Evolutionary conservation across 192 early-diverging fungal species (phyloP), one percentile per base, ranked within the genome.

Genomic region (Coemansia sp.): DNA sequence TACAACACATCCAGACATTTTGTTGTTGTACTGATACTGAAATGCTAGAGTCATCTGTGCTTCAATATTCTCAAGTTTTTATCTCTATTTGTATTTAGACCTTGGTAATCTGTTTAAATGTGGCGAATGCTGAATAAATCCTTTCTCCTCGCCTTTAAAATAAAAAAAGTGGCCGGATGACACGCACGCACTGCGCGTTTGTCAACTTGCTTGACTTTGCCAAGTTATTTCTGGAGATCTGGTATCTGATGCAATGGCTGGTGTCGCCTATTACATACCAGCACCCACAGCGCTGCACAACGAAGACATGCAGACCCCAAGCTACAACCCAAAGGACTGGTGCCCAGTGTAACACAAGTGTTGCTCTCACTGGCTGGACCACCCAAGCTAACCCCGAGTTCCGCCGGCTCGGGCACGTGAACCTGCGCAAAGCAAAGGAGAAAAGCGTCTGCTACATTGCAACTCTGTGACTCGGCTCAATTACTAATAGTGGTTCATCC

Each of bases 141-240:
- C n/a, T n/a, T n/a, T n/a, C n/a, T n/a, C n/a, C n/a, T n/a, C n/a
- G n/a, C n/a, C n/a, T n/a, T n/a, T n/a, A n/a, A n/a, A n/a, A n/a
- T n/a, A n/a, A n/a, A n/a, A n/a, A n/a, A 60, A 52, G 44, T 64
- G 71, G 32, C 53, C 64, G 12, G 64, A 61, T 0, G 71, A 62
- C 60, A 58, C 66, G n/a, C 44, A 33, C 25, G 65, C 69, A 64
- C 54, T 70, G 76, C 45, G 76, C 76, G 22, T 73, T 79, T 54
- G 42, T 69, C 4, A 70, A 79, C 57, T 72, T 70, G 42, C 76
- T 79, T 30, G 72, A 79, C 69, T 79, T 79, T 72, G 56, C 22
- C 18, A 70, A 79, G 30, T 69, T 79, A 9, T 57, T 79, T 55
- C 43, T 65, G 2, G 76, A 79, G 56, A 72, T 72, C 58, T 72